Percentiles rank a stretch among this genome's conserved stretches.
Conservation (phyloP, 306 rosid genomes). For the Canavalia ensiformis region DNA sequence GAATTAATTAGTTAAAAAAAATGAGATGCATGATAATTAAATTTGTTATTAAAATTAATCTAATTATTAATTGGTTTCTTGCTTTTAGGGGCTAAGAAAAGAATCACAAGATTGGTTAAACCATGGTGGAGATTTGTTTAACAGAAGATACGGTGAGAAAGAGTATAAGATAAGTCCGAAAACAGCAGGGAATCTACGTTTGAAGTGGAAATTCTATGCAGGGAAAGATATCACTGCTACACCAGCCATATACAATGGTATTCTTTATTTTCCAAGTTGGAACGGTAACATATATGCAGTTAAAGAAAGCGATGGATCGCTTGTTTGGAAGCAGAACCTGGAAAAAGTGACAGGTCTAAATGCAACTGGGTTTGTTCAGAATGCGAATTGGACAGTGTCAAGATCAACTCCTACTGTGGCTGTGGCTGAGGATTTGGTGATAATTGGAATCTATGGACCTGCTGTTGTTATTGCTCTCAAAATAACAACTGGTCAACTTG, state of each 20-base stretch:
- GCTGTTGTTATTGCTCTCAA: slow-evolving; percentile 61
- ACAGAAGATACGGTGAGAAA: slow-evolving; percentile 64
- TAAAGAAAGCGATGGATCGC: slow-evolving; percentile 46
- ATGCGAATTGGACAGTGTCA: slow-evolving; percentile 58
- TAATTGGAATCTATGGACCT: slow-evolving; percentile 66
- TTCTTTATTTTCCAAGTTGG: slow-evolving; percentile 79
- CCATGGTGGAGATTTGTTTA: slow-evolving; percentile 74
- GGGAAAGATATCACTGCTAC: slow-evolving; percentile 70
- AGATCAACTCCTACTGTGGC: slow-evolving; percentile 70
- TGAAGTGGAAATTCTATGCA: slow-evolving; percentile 69
- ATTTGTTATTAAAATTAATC: neutral
- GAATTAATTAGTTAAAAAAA: no score
- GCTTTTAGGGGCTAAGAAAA: slow-evolving; percentile 19
- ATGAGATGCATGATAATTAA: no score
- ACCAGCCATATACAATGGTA: slow-evolving; percentile 60
- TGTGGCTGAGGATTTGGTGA: slow-evolving; percentile 46
- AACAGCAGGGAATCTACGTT: slow-evolving; percentile 48
- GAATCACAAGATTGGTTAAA: slow-evolving; percentile 61
- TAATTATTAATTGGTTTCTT: slow-evolving; percentile 1
- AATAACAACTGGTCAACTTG: slow-evolving; percentile 58
- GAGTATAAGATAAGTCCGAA: slow-evolving; percentile 65
- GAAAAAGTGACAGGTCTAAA: slow-evolving; percentile 58
- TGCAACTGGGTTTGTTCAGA: slow-evolving; percentile 49
- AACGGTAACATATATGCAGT: slow-evolving; percentile 77
- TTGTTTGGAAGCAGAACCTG: slow-evolving; percentile 53